Evolutionary conservation across 805 yeast species (phyloP), one percentile per base, ranked within the genome.

Genomic region (Debaryomyces castellii): DNA sequence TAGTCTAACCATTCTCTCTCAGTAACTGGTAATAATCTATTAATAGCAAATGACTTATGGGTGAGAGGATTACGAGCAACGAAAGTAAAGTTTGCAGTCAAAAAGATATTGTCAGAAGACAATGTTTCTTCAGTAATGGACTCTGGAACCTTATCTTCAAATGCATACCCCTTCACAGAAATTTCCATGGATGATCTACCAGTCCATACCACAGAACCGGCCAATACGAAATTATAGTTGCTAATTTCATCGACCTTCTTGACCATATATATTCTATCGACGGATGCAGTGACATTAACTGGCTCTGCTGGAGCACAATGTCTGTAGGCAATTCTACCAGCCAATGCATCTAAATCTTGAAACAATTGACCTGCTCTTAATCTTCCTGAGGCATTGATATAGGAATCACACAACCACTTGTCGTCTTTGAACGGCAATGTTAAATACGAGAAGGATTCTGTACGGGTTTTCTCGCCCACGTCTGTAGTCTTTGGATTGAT

Each of bases 271-370:
- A 91, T 89, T 52, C 97, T 74, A 67, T 92, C 97, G 22, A 91
- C 97, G 22, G 94, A 83, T 1, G 97, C 97, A 8, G 98, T 91
- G 36, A 91, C 98, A 62, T 91, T 87, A 65, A 90, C 89, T 9
- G 98, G 97, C 61, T 87, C 90, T 0, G 96, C 95, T 0, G 98
- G 98, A n/a, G 86, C 76, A 67, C 96, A 88, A 63, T 91, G 97
- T 59, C 87, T 79, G 64, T 90, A 87, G 18, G 96, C 96, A 57
- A 91, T 90, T 60, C 92, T 82, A 28, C 97, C 98, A 2, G 97
- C 96, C 49, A 91, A 72, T 4, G 96, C 91, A 61, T 91, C 98
- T 58, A 91, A 73, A 66, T 91, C 98, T 71, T 91, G 97, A 66
- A 91, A 91, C 51, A 91, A 74, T 64, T 90, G 96, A 34, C 97